These are phyloP conservation scores for Stenocarpella maydis DNA, from an alignment of 2,329 filamentous ascomycete genomes.

Conservation along the genomic window DNA sequence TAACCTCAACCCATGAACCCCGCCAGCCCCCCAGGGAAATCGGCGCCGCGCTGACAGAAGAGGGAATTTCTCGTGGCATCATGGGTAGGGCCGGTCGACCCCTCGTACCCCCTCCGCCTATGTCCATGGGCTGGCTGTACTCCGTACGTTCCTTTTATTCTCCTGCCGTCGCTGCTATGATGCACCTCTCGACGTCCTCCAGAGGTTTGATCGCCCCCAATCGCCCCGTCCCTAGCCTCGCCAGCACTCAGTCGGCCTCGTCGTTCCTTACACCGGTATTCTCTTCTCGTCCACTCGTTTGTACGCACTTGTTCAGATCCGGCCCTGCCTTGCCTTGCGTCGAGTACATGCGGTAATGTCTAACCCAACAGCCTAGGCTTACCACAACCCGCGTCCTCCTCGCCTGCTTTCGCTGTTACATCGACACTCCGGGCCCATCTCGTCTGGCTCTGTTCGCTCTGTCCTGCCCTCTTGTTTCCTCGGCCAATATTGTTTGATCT, in stretches of 20 bases:
- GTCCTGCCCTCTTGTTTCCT: constrained; percentile 11
- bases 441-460: constrained; percentile 16
- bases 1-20: constrained; percentile 12
- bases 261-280: constrained; percentile 27
- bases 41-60: constrained; percentile 7
- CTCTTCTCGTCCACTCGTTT: constrained; percentile 22
- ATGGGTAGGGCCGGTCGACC: constrained; percentile 6
- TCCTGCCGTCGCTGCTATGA: constrained; percentile 17
- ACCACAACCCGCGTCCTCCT: not conserved
- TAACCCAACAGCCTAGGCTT: constrained; percentile 14
- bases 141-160: constrained; percentile 2
- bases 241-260: constrained; percentile 14
- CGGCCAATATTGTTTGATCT: constrained; percentile 24
- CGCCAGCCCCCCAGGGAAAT: constrained; percentile 7
- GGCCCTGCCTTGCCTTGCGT: constrained; percentile 3
- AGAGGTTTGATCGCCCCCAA: constrained; percentile 26
- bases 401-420: not conserved
- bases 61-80: constrained; percentile 26
- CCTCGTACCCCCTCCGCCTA: not conserved
- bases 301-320: constrained; percentile 10
- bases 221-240: constrained; percentile 15
- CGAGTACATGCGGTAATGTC: constrained; percentile 10
- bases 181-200: not conserved
- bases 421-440: not conserved
- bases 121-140: constrained; percentile 7